Evolutionary conservation across 306 rosid genomes (phyloP), one percentile per base, ranked within the genome.

Genomic region (Prunus salicina): DNA sequence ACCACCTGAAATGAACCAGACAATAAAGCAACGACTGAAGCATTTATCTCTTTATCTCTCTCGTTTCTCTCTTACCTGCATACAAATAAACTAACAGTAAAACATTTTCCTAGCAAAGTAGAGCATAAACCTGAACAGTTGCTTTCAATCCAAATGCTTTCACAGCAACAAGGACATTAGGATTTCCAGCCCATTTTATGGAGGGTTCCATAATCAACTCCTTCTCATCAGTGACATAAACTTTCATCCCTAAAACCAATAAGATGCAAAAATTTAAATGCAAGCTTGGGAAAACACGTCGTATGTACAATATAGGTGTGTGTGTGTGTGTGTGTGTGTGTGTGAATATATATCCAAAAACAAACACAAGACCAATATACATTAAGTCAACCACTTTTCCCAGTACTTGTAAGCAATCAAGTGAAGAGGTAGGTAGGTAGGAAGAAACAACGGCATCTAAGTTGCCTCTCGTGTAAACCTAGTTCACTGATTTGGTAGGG

Each of bases 71-170:
- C 81, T 47, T 14, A 71, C 41, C 63, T n/a, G 46, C 41, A 72
- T 51, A 60, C 12, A 65, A 70, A 61, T 60, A 70, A 74, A 80
- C 74, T 67, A 51, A 30, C 45, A 56, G 1, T 4, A 15, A 14
- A 74, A 56, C 64, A 45, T 69, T 30, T 12, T 43, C 58, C 56
- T 65, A 30, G 49, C 74, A 66, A 12, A 68, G 61, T 60, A 69
- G 34, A 64, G 50, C 28, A 60, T 57, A 65, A 57, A 87, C 97
- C 92, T 94, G 98, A 77, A 51, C 84, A 12, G 95, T 94, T 81
- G 97, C 98, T 89, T 89, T 94, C 83, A 94, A 81, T 66, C 97
- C 97, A 69, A 87, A 94, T 79, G 97, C 95, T 87, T 92, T 90
- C 30, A 83, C 86, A 67, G 89, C 90, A 75, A 94, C 68, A 8